A percentile compares a stretch with the other conserved stretches of the same genome.
Evolutionary conservation across 73 alveolate genomes (phyloP).

Genomic region (Tetrahymena borealis): DNA sequence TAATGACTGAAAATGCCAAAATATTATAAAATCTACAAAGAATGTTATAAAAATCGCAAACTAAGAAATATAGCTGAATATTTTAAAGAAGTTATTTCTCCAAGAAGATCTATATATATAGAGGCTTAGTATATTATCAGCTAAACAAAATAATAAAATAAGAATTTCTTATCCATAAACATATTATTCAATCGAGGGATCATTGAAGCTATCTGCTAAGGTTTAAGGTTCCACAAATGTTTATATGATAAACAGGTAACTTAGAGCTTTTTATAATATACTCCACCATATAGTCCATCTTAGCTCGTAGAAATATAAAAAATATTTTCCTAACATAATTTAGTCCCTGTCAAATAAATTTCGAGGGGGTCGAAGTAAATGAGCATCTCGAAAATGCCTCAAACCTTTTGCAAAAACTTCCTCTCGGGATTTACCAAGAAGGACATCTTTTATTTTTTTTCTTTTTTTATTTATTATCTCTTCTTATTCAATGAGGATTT

Average conservation of each 20-base stretch:
- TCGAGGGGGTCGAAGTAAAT: neutral
- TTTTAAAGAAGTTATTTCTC: neutral
- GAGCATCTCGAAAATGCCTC: neutral
- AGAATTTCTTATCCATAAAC: neutral
- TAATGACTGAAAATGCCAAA: neutral
- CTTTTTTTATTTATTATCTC: neutral
- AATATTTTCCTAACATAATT: neutral
- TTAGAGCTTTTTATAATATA: neutral
- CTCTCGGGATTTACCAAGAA: neutral
- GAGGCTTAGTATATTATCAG: neutral
- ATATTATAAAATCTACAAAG: neutral
- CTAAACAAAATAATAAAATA: neutral
- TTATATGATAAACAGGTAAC: neutral
- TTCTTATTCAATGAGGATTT: neutral
- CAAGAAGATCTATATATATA: neutral
- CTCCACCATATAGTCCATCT: neutral
- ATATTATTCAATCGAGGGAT: neutral
- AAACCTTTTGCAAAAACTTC: neutral
- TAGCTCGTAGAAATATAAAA: neutral
- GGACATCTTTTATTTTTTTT: neutral
- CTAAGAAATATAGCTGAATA: neutral
- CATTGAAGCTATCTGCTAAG: neutral
- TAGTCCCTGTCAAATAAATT: neutral
- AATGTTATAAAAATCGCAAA: neutral
- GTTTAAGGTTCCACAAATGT: neutral